Conservation (phyloP, 306 rosid species). For the Betula pendula region DNA sequence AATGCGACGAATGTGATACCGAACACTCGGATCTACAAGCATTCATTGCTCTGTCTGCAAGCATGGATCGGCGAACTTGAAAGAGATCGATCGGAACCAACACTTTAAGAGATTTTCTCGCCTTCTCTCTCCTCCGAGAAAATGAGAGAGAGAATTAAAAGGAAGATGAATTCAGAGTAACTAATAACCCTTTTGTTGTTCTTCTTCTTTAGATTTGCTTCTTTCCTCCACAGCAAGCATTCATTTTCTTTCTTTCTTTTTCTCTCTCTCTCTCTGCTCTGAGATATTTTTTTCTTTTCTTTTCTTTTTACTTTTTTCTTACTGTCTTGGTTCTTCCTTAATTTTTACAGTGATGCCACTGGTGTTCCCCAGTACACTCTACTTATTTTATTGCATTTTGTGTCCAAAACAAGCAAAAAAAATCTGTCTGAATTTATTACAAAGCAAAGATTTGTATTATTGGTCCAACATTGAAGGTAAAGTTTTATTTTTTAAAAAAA, state of each 20-base stretch:
- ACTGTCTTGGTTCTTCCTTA: constrained; percentile 6
- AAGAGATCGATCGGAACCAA: constrained; percentile 45
- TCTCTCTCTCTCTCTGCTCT: neutral
- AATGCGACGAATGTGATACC: constrained; percentile 44
- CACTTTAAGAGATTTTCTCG: constrained; percentile 15
- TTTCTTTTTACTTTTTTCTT: neutral
- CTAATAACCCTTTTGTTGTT: constrained; percentile 23
- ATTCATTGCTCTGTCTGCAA: constrained; percentile 39
- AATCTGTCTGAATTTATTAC: too few relatives aligned
- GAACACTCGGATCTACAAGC: constrained; percentile 63
- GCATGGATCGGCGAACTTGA: constrained; percentile 48
- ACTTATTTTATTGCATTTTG: too few relatives aligned
- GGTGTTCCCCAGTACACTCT: constrained; percentile 24
- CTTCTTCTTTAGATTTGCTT: constrained; percentile 41
- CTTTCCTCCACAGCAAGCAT: constrained; percentile 53
- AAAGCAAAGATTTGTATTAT: too few relatives aligned
- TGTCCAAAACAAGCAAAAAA: too few relatives aligned
- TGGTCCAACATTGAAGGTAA: too few relatives aligned
- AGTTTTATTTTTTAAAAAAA: too few relatives aligned
- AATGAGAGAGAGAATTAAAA: neutral
- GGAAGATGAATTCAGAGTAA: constrained; percentile 37
- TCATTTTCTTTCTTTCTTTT: constrained; percentile 18
- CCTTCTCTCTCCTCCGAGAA: constrained; percentile 36
- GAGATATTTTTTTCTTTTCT: neutral
- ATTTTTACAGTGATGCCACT: constrained; percentile 17